Conservation (phyloP, 768 basidiomycete species). For the Sporobolomyces roseus region DNA sequence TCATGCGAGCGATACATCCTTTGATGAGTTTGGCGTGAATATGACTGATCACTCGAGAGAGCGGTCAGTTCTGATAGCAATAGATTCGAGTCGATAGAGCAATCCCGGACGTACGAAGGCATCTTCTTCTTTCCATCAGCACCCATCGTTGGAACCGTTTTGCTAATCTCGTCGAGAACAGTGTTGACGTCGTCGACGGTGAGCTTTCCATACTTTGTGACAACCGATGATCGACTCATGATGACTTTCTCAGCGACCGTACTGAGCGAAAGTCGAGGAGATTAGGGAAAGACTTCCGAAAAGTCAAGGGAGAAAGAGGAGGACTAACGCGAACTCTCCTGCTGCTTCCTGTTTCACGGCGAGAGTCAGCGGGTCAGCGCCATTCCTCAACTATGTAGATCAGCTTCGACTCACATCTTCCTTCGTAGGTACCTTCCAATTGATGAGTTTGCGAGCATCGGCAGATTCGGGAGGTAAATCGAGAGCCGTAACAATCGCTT, state of each 20-base stretch:
- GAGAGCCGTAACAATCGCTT: conserved; percentile 83
- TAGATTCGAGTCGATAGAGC: conserved; percentile 42
- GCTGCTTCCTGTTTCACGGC: conserved; percentile 38
- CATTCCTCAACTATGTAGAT: not conserved
- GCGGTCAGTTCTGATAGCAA: too few species aligned
- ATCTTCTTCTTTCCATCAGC: conserved; percentile 15
- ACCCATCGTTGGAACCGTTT: conserved; percentile 29
- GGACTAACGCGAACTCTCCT: conserved; percentile 33
- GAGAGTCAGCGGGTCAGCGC: not conserved
- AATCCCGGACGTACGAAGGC: conserved; percentile 50
- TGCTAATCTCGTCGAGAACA: conserved; percentile 70
- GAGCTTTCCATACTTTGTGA: conserved; percentile 63
- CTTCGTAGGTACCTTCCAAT: conserved; percentile 65
- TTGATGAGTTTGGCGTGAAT: conserved; percentile 71
- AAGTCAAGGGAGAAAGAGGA: too few species aligned
- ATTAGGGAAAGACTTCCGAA: too few species aligned
- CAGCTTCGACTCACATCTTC: conserved; percentile 46
- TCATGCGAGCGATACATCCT: conserved; percentile 60
- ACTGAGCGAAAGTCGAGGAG: conserved; percentile 62
- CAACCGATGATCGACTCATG: conserved; percentile 67
- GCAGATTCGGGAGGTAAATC: conserved; percentile 62
- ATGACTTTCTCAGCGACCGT: conserved; percentile 78
- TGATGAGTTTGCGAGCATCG: conserved; percentile 54
- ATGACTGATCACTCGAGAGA: too few species aligned
- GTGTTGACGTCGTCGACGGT: conserved; percentile 80